Conservation (phyloP, 257 asterid species). For the Osmanthus fragrans region DNA sequence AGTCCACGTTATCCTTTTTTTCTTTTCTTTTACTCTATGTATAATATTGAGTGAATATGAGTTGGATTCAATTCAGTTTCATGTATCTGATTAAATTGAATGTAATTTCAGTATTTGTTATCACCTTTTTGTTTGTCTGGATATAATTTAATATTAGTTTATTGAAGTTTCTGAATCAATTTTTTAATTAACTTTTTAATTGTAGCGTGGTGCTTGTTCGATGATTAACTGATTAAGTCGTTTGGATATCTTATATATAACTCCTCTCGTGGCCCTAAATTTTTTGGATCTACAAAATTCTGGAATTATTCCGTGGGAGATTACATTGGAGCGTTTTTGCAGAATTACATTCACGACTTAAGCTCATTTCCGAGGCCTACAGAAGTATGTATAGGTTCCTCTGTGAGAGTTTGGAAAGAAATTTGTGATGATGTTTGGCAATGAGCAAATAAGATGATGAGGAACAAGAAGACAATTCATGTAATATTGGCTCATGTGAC, state of each 20-base stretch:
- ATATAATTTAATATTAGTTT: background rate
- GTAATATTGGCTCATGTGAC: background rate
- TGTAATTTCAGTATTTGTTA: slow-evolving; percentile 1
- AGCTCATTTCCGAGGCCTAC: background rate
- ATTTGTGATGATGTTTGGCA: background rate
- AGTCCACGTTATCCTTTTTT: slow-evolving; percentile 22
- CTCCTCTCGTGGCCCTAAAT: background rate
- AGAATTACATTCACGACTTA: background rate
- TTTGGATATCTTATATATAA: background rate
- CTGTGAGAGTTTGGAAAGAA: background rate
- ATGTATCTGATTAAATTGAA: background rate
- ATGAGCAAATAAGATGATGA: background rate
- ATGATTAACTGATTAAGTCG: background rate
- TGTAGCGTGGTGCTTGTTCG: background rate
- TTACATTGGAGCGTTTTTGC: background rate
- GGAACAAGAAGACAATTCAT: background rate
- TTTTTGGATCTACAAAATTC: background rate
- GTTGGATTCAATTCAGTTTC: background rate
- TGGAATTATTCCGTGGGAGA: background rate
- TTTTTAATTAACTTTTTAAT: slow-evolving; percentile 1
- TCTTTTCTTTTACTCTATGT: background rate
- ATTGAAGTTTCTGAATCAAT: background rate
- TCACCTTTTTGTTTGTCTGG: background rate
- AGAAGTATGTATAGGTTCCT: background rate
- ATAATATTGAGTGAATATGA: background rate